Conservation (phyloP, 345 rosid genomes). For the Eutrema japonicum region DNA sequence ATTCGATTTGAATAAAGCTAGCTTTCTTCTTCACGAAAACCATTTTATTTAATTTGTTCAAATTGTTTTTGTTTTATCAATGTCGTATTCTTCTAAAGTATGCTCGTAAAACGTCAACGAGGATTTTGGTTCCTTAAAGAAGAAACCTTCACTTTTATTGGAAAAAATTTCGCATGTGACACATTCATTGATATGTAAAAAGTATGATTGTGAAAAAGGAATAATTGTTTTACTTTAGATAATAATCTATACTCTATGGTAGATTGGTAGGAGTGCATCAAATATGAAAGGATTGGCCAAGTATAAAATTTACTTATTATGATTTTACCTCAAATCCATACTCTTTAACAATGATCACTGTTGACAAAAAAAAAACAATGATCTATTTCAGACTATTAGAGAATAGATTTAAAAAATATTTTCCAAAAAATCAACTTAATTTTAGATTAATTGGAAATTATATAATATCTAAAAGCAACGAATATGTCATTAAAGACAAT, state of each 20-base stretch:
- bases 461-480: too few species aligned
- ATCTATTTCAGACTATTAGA: background rate
- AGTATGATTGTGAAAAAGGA: constrained; percentile 32
- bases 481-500: too few species aligned
- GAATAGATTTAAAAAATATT: too few species aligned
- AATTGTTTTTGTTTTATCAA: background rate
- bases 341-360: background rate
- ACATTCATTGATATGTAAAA: constrained; percentile 41
- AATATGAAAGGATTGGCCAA: constrained; percentile 18
- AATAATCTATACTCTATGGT: background rate
- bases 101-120: constrained; percentile 37
- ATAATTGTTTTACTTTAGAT: constrained; percentile 27
- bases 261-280: too few species aligned
- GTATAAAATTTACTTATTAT: background rate
- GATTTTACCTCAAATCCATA: constrained; percentile 1
- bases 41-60: constrained; percentile 6
- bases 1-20: background rate
- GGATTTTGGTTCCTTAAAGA: constrained; percentile 45
- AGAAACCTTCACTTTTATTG: constrained; percentile 41
- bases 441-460: too few species aligned
- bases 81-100: constrained; percentile 18
- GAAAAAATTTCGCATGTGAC: constrained; percentile 23
- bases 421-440: too few species aligned
- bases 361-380: background rate
- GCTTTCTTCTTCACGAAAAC: constrained; percentile 1